phyloP scores from a whole-genome alignment of 1,284 basidiomycete species.

The Xerocomus amazonicus region DNA sequence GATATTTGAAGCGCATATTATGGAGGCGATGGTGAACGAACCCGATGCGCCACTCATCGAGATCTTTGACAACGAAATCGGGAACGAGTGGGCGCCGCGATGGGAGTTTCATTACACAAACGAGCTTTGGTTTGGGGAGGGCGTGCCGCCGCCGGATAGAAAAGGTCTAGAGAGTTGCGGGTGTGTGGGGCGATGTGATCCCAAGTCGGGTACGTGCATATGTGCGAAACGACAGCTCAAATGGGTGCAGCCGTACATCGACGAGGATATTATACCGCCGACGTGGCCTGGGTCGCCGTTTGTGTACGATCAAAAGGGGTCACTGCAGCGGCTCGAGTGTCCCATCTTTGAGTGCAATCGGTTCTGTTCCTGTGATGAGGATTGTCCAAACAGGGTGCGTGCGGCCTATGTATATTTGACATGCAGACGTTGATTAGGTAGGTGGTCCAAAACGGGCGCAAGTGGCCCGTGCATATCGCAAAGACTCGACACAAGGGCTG shows the following conservation, averaged over 20 bases:
- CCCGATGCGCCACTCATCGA: conserved; percentile 61
- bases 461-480: conserved; percentile 55
- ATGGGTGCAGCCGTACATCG: conserved; percentile 38
- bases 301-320: conserved; percentile 59
- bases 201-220: conserved; percentile 61
- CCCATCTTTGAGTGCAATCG: conserved; percentile 89
- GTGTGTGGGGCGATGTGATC: conserved; percentile 72
- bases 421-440: conserved; percentile 30
- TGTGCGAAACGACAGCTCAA: conserved; percentile 60
- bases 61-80: conserved; percentile 59
- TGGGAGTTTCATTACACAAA: conserved; percentile 82
- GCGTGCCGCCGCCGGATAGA: conserved; percentile 64
- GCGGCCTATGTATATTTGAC: not conserved
- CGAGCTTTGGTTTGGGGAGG: conserved; percentile 64
- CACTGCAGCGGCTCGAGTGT: conserved; percentile 47
- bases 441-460: conserved; percentile 82
- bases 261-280: conserved; percentile 27
- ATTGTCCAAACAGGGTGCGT: conserved; percentile 76
- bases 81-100: conserved; percentile 60
- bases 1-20: conserved; percentile 56
- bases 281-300: conserved; percentile 42
- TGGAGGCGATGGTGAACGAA: conserved; percentile 56
- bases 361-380: conserved; percentile 74
- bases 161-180: conserved; percentile 60
- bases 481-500: conserved; percentile 77